phyloP scores from a whole-genome alignment of 1,284 basidiomycete species.

The Sanghuangporus weigelae region DNA sequence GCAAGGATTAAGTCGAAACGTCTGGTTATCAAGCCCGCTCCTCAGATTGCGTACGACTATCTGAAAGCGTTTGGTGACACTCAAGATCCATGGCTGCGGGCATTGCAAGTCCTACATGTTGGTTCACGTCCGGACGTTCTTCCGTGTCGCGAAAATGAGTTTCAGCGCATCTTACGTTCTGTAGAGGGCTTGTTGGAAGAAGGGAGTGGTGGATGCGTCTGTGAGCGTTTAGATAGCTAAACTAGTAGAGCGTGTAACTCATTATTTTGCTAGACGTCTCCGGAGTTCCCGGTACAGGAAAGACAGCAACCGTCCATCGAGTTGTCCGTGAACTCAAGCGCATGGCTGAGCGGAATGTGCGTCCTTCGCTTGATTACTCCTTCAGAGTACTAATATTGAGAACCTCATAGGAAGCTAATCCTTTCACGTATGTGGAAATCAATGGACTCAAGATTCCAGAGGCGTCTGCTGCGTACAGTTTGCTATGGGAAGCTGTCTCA shows the following conservation, averaged over 20 bases:
- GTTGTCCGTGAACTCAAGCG: constrained; percentile 84
- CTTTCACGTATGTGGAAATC: constrained; percentile 97
- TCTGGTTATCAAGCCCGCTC: constrained; percentile 31
- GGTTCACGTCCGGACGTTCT: constrained; percentile 87
- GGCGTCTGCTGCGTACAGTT: constrained; percentile 80
- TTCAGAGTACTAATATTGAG: background rate
- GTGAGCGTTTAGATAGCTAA: constrained; percentile 45
- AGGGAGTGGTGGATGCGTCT: constrained; percentile 92
- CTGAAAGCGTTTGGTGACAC: constrained; percentile 33
- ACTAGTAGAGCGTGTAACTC: background rate
- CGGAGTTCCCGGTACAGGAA: constrained; percentile 96
- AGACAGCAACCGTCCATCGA: constrained; percentile 96
- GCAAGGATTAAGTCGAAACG: constrained; percentile 33
- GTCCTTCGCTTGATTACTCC: constrained; percentile 23
- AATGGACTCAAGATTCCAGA: constrained; percentile 94
- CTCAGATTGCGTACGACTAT: constrained; percentile 27
- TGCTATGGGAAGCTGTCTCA: constrained; percentile 86
- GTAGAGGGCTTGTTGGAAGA: constrained; percentile 88
- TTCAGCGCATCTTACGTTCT: constrained; percentile 67
- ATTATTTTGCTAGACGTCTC: constrained; percentile 69
- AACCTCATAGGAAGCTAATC: constrained; percentile 69
- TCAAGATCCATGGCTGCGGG: constrained; percentile 74
- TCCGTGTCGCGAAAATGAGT: constrained; percentile 90
- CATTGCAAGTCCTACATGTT: constrained; percentile 89
- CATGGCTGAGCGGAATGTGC: constrained; percentile 75